Conservation (phyloP, 2,329 filamentous ascomycete species). For the Beauveria sp. region DNA sequence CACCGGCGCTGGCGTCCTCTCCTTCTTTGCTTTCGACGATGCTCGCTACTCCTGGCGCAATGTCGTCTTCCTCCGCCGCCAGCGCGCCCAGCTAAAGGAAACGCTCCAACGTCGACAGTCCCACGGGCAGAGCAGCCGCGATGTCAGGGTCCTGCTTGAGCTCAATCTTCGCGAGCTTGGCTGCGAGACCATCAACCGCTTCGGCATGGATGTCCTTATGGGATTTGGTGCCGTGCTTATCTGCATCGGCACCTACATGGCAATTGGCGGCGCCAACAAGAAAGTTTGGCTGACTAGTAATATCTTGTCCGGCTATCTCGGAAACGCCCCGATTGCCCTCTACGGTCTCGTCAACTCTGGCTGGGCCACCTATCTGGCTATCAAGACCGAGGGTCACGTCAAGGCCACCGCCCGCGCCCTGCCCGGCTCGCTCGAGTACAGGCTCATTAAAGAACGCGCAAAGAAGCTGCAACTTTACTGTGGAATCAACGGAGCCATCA, state of each 20-base stretch:
- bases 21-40: slow-evolving; percentile 39
- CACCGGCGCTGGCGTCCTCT: slow-evolving; percentile 34
- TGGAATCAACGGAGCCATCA: slow-evolving; percentile 34
- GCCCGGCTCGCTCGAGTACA: slow-evolving; percentile 17
- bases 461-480: slow-evolving; percentile 37
- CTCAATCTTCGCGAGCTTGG: slow-evolving; percentile 41
- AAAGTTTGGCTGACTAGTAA: slow-evolving; percentile 40
- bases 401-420: slow-evolving; percentile 19
- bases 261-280: slow-evolving; percentile 40
- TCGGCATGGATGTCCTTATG: slow-evolving; percentile 42
- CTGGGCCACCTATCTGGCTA: slow-evolving; percentile 39
- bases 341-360: slow-evolving; percentile 40
- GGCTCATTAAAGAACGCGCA: slow-evolving; percentile 28
- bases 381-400: slow-evolving; percentile 32
- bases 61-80: slow-evolving; percentile 33
- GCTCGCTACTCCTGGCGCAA: slow-evolving; percentile 36
- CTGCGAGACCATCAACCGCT: slow-evolving; percentile 42
- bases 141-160: slow-evolving; percentile 31
- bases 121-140: slow-evolving; percentile 10
- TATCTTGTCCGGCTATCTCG: slow-evolving; percentile 46
- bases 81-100: slow-evolving; percentile 27
- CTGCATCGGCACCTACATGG: slow-evolving; percentile 43
- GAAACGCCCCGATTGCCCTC: slow-evolving; percentile 40
- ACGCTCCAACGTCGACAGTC: slow-evolving; percentile 13
- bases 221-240: slow-evolving; percentile 43